Percentiles rank a stretch among this genome's conserved stretches.
Evolutionary conservation across 2,329 filamentous ascomycete species (phyloP).

Genomic region (Davidsoniella australis): DNA sequence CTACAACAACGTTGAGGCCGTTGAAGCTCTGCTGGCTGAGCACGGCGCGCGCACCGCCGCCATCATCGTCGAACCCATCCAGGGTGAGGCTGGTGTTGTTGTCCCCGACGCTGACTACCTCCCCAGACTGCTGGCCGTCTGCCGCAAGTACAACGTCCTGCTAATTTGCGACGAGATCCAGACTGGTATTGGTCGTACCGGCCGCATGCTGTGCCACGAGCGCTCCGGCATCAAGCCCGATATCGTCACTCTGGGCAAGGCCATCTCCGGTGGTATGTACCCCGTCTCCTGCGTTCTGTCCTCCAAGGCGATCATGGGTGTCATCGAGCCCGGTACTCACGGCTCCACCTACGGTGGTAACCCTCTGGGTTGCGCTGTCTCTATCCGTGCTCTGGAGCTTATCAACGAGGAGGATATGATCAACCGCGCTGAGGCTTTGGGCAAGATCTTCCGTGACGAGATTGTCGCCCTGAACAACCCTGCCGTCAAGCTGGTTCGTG

Average conservation of each 20-base stretch:
- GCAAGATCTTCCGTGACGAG: conserved; percentile 67
- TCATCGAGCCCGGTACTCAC: conserved; percentile 89
- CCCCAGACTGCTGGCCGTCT: conserved; percentile 60
- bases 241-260: conserved; percentile 86
- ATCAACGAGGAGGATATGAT: conserved; percentile 84
- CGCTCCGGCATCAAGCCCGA: conserved; percentile 94
- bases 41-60: conserved; percentile 78
- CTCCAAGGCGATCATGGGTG: conserved; percentile 83
- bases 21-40: conserved; percentile 61
- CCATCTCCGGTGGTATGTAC: conserved; percentile 96
- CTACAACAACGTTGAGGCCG: conserved; percentile 70
- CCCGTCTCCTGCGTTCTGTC: conserved; percentile 89
- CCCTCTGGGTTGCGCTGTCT: conserved; percentile 85
- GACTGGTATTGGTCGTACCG: conserved; percentile 89
- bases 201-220: conserved; percentile 82
- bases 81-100: conserved; percentile 92
- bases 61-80: conserved; percentile 90
- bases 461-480: conserved; percentile 59
- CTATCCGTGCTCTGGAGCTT: conserved; percentile 85
- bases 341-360: conserved; percentile 98
- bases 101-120: conserved; percentile 88
- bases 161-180: conserved; percentile 98
- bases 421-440: conserved; percentile 63
- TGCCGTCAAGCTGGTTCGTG: conserved; percentile 66
- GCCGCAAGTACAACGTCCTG: conserved; percentile 87